These are phyloP conservation scores for Gynostemma pentaphyllum DNA, from an alignment of 306 rosid genomes.

Conservation along the genomic window DNA sequence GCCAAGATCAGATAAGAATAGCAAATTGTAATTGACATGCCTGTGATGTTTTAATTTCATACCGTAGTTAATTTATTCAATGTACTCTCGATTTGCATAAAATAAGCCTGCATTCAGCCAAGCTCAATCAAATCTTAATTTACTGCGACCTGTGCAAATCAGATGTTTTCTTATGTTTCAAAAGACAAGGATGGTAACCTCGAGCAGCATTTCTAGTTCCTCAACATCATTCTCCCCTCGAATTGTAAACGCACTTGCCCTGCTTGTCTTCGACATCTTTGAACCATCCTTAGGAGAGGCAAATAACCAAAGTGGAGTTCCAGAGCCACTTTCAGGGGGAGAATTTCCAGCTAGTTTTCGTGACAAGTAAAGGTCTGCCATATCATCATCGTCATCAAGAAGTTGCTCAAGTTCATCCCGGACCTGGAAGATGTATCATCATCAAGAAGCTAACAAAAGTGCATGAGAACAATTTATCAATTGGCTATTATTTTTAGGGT, in stretches of 20 bases:
- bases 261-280: conserved; percentile 67
- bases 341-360: conserved; percentile 56
- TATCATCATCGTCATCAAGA: conserved; percentile 88
- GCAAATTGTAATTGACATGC: background rate
- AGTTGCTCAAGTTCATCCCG: conserved; percentile 94
- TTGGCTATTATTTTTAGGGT: background rate
- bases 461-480: background rate
- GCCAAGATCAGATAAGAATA: conserved; percentile 3
- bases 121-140: conserved; percentile 10
- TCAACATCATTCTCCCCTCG: conserved; percentile 70
- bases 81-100: conserved; percentile 74
- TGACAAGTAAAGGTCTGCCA: conserved; percentile 93
- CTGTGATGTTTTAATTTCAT: conserved; percentile 10
- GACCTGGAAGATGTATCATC: conserved; percentile 28
- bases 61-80: conserved; percentile 60
- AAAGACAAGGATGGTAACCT: conserved; percentile 23
- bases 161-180: conserved; percentile 6
- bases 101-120: conserved; percentile 51
- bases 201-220: conserved; percentile 84
- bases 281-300: conserved; percentile 55
- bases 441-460: background rate
- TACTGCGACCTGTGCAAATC: background rate
- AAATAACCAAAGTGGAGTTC: conserved; percentile 33
- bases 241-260: conserved; percentile 48
- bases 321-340: conserved; percentile 66